A percentile compares a stretch with the other conserved stretches of the same genome.
Conservation (phyloP, 2,329 filamentous ascomycete species). For the Aaosphaeria arxii region DNA sequence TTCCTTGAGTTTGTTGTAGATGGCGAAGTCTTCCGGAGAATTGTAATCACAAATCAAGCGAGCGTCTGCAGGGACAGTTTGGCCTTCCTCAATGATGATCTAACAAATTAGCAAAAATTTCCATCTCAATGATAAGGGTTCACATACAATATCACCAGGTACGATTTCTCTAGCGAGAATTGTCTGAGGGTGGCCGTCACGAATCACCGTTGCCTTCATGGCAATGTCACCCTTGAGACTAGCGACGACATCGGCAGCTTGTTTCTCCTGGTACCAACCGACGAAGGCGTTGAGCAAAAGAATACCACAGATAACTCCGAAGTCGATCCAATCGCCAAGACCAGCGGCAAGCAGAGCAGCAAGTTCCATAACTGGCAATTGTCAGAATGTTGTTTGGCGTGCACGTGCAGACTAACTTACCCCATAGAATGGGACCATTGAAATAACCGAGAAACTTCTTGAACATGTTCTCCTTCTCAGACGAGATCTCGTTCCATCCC, state of each 20-base stretch:
- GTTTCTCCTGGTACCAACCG: conserved; percentile 80
- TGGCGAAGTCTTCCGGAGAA: conserved; percentile 63
- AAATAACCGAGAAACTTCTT: conserved; percentile 74
- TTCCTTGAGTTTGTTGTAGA: conserved; percentile 62
- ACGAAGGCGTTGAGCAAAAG: conserved; percentile 71
- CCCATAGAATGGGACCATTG: conserved; percentile 73
- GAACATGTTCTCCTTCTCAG: conserved; percentile 74
- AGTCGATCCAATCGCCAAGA: conserved; percentile 73
- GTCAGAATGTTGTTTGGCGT: conserved; percentile 1
- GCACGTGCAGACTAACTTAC: conserved; percentile 47
- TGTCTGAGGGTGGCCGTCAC: conserved; percentile 64
- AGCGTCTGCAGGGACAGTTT: conserved; percentile 66
- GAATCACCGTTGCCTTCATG: conserved; percentile 67
- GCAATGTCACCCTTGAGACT: conserved; percentile 75
- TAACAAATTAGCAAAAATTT: conserved; percentile 21
- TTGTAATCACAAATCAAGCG: conserved; percentile 72
- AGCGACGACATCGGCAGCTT: conserved; percentile 73
- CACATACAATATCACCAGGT: conserved; percentile 66
- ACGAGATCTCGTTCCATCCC: conserved; percentile 69
- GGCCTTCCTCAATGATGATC: conserved; percentile 70
- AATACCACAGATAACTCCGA: conserved; percentile 76
- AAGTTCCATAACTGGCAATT: conserved; percentile 67
- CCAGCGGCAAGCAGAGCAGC: conserved; percentile 71
- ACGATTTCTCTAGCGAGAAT: conserved; percentile 74
- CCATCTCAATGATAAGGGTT: neutral